Evolutionary conservation across 2,329 filamentous ascomycete species (phyloP).

Genomic region (Fusarium citri): DNA sequence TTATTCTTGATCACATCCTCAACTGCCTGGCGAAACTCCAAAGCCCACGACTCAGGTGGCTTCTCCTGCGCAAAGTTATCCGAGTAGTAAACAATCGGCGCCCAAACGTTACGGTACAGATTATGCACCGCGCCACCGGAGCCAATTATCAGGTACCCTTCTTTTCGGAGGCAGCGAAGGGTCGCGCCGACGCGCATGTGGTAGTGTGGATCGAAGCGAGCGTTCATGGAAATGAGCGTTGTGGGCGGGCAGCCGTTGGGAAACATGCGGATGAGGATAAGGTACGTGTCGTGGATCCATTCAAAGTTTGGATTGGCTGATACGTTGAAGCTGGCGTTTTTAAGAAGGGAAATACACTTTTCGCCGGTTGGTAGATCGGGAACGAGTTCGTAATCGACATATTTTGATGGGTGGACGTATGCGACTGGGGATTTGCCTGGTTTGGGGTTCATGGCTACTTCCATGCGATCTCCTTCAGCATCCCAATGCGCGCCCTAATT

Average conservation of each 20-base stretch:
- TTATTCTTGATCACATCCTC: constrained; percentile 64
- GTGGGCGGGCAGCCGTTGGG: constrained; percentile 73
- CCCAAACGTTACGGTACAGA: constrained; percentile 75
- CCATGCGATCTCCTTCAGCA: constrained; percentile 64
- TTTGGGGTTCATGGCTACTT: constrained; percentile 70
- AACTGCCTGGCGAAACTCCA: constrained; percentile 74
- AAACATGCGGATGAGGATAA: constrained; percentile 78
- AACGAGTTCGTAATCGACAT: constrained; percentile 69
- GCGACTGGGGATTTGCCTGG: constrained; percentile 73
- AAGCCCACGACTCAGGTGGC: constrained; percentile 58
- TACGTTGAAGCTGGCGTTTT: constrained; percentile 64
- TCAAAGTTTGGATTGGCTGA: constrained; percentile 67
- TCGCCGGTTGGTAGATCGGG: constrained; percentile 67
- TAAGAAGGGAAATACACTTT: constrained; percentile 62
- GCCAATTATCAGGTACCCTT: constrained; percentile 63
- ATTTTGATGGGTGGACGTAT: constrained; percentile 74
- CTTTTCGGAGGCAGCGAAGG: constrained; percentile 13
- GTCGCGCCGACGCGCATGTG: constrained; percentile 39
- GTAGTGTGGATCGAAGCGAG: constrained; percentile 42
- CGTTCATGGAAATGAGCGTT: constrained; percentile 53
- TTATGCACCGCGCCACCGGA: constrained; percentile 75
- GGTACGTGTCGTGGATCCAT: constrained; percentile 79
- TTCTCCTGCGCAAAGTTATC: constrained; percentile 29
- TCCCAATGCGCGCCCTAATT: constrained; percentile 69
- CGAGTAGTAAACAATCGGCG: constrained; percentile 64